Percentiles rank a stretch among this genome's conserved stretches.
phyloP scores from a whole-genome alignment of 2,329 filamentous ascomycete species.

The Ceratocystis diversiconidia region DNA sequence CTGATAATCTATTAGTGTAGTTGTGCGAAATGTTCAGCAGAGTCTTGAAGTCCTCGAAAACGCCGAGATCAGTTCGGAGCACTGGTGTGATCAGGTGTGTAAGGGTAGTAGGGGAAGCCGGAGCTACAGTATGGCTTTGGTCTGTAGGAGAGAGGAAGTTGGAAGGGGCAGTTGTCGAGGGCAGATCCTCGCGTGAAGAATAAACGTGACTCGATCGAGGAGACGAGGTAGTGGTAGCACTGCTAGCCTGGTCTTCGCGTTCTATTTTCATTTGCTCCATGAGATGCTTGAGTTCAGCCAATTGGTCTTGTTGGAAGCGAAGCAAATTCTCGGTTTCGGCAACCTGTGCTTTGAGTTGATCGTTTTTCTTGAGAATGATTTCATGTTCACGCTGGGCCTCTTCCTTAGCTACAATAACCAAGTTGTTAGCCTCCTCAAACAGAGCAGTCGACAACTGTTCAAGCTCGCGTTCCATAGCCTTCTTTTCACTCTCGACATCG shows the following conservation, averaged over 20 bases:
- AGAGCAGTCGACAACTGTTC: conserved; percentile 80
- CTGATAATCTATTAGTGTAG: conserved; percentile 37
- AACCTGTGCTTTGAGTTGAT: conserved; percentile 73
- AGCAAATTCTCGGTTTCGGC: conserved; percentile 75
- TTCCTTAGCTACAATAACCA: conserved; percentile 76
- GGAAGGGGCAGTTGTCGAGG: conserved; percentile 21
- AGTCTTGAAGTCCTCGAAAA: conserved; percentile 74
- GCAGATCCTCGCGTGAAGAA: conserved; percentile 32
- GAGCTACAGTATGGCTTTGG: conserved; percentile 25
- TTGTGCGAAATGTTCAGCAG: conserved; percentile 56
- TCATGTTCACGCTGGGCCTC: conserved; percentile 79
- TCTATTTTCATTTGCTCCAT: conserved; percentile 75
- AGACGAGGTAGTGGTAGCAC: conserved; percentile 59
- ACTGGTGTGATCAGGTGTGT: conserved; percentile 72
- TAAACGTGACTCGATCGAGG: conserved; percentile 63
- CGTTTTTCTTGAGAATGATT: conserved; percentile 65
- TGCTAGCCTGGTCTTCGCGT: conserved; percentile 55
- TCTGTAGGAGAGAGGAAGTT: conserved; percentile 17
- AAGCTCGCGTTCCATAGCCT: conserved; percentile 79
- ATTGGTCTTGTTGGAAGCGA: conserved; percentile 81
- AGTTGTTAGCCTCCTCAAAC: conserved; percentile 98
- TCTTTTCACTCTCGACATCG: conserved; percentile 63
- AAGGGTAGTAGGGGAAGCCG: conserved; percentile 55
- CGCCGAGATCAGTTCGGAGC: conserved; percentile 63
- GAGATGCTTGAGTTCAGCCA: conserved; percentile 78